Evolutionary conservation across 2,329 filamentous ascomycete species (phyloP).

Genomic region (Cadophora sp.): DNA sequence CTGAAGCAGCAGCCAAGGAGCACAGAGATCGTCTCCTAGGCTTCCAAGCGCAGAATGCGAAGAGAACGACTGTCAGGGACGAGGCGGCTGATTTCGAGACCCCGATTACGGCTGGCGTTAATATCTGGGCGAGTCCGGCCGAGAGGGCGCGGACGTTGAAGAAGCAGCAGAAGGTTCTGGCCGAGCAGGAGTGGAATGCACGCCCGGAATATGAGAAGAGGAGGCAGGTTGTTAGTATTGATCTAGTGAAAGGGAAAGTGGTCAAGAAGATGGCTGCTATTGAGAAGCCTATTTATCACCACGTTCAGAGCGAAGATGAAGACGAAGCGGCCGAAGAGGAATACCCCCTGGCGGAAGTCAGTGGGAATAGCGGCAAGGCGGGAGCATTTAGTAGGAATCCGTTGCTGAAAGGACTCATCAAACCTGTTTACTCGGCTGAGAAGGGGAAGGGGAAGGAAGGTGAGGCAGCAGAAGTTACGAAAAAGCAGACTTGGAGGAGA

Average conservation of each 20-base stretch:
- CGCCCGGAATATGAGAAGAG: slow-evolving; percentile 75
- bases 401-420: slow-evolving; percentile 44
- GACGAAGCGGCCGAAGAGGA: slow-evolving; percentile 39
- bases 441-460: slow-evolving; percentile 41
- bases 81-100: slow-evolving; percentile 73
- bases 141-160: slow-evolving; percentile 73
- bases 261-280: slow-evolving; percentile 43
- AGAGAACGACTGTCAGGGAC: slow-evolving; percentile 72
- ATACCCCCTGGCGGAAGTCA: slow-evolving; percentile 20
- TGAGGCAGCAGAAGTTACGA: slow-evolving; percentile 27
- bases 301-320: slow-evolving; percentile 34
- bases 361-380: slow-evolving; percentile 31
- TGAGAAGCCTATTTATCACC: slow-evolving; percentile 34
- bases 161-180: slow-evolving; percentile 70
- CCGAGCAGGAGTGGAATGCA: slow-evolving; percentile 72
- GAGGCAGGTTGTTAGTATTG: slow-evolving; percentile 71
- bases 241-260: slow-evolving; percentile 69
- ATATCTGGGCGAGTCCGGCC: slow-evolving; percentile 72
- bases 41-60: slow-evolving; percentile 74
- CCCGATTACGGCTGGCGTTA: slow-evolving; percentile 59
- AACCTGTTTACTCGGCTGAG: slow-evolving; percentile 43
- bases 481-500: slow-evolving; percentile 47
- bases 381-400: slow-evolving; percentile 47
- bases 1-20: slow-evolving; percentile 60
- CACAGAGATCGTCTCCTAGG: slow-evolving; percentile 70